A percentile compares a stretch with the other conserved stretches of the same genome.
Evolutionary conservation across 495 filamentous ascomycete species (phyloP).

Genomic region (Podospora pseudocomata): DNA sequence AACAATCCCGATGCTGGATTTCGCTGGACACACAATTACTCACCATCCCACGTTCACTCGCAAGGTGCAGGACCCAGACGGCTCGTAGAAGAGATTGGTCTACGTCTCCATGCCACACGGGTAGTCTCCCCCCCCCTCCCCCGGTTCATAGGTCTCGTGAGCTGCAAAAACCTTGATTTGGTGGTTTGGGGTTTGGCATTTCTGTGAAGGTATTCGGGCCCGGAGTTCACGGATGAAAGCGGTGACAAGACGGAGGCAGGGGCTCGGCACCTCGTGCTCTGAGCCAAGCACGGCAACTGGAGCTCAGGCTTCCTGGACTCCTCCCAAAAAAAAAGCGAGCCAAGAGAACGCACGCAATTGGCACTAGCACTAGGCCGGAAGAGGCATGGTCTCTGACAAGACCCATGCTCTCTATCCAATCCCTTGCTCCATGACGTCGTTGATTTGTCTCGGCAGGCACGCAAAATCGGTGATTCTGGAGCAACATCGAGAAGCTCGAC

Average conservation of each 20-base stretch:
- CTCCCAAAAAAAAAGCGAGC: not conserved
- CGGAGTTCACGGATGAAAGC: not conserved
- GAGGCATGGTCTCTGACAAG: not conserved
- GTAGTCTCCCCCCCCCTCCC: not conserved
- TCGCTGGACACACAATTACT: not conserved
- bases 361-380: not conserved
- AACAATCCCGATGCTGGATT: not conserved
- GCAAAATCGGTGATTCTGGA: not conserved
- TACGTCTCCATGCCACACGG: not conserved
- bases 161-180: not conserved
- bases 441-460: slow-evolving; percentile 1
- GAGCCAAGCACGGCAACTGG: not conserved
- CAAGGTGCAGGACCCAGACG: no score
- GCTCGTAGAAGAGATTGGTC: not conserved
- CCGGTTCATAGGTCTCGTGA: not conserved
- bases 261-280: not conserved
- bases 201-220: not conserved
- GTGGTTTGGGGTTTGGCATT: not conserved
- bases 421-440: slow-evolving; percentile 1
- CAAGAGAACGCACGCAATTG: not conserved
- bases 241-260: not conserved
- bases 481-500: slow-evolving; percentile 1
- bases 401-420: not conserved
- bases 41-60: not conserved
- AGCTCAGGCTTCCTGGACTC: not conserved